Evolutionary conservation across 768 basidiomycete genomes (phyloP).

Genomic region (Jaapia argillacea): DNA sequence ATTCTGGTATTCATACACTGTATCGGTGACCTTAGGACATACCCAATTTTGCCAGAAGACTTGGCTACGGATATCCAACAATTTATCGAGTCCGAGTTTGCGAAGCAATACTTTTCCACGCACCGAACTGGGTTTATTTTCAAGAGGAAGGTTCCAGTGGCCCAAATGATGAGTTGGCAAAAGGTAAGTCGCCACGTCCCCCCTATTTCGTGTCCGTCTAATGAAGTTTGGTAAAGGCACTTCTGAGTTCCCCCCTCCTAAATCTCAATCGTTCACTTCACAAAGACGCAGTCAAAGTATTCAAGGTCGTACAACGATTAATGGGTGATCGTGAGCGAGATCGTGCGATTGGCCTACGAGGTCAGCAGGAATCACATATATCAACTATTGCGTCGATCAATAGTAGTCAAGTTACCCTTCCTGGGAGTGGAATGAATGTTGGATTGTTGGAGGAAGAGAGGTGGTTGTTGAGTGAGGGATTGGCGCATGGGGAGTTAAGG

Average conservation of each 20-base stretch:
- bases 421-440: background rate
- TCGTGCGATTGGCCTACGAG: conserved; percentile 34
- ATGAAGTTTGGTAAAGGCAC: conserved; percentile 26
- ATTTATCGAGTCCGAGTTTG: conserved; percentile 81
- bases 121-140: conserved; percentile 88
- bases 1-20: conserved; percentile 39
- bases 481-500: conserved; percentile 72
- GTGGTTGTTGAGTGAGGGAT: conserved; percentile 75
- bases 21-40: conserved; percentile 37
- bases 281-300: conserved; percentile 74
- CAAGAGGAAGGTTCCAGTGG: conserved; percentile 69
- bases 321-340: conserved; percentile 91
- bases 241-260: conserved; percentile 67
- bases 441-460: conserved; percentile 74
- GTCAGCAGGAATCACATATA: conserved; percentile 8
- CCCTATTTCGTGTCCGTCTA: conserved; percentile 2
- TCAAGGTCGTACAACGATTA: conserved; percentile 84
- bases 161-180: conserved; percentile 89
- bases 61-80: conserved; percentile 80
- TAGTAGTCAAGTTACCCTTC: background rate
- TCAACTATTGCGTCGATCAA: background rate
- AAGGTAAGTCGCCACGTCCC: too few species aligned
- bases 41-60: conserved; percentile 71
- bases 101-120: conserved; percentile 80
- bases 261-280: conserved; percentile 53